A percentile compares a stretch with the other conserved stretches of the same genome.
phyloP scores from a whole-genome alignment of 768 basidiomycete species.

The Termitomyces sp. region DNA sequence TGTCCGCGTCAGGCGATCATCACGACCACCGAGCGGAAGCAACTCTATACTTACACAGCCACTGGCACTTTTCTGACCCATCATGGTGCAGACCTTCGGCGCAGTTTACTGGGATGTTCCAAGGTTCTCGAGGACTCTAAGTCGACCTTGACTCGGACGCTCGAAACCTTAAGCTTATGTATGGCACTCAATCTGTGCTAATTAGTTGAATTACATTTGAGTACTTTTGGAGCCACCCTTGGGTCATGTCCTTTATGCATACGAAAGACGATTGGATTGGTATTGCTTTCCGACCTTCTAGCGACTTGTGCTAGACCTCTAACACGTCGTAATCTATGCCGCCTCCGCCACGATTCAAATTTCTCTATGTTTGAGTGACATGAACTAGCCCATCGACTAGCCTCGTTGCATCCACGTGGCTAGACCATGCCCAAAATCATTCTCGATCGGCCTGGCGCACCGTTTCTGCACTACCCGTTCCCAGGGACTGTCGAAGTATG shows the following conservation, averaged over 20 bases:
- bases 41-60: too few relatives aligned
- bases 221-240: not conserved
- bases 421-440: not conserved
- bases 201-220: not conserved
- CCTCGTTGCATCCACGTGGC: constrained; percentile 34
- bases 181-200: not conserved
- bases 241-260: too few relatives aligned
- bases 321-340: not conserved
- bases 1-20: too few relatives aligned
- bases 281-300: not conserved
- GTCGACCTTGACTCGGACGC: not conserved
- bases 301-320: not conserved
- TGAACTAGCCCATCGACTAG: not conserved
- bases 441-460: not conserved
- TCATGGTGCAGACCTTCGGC: not conserved
- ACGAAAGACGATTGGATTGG: not conserved
- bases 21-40: too few relatives aligned
- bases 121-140: not conserved
- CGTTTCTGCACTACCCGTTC: not conserved
- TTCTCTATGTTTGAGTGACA: not conserved
- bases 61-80: not conserved
- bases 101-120: not conserved
- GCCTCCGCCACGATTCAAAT: not conserved
- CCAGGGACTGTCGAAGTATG: not conserved
- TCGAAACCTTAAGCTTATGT: not conserved